These are phyloP conservation scores for Phytophthora agathidicida DNA, from an alignment of 352 stramenopile genomes.

Conservation along the genomic window DNA sequence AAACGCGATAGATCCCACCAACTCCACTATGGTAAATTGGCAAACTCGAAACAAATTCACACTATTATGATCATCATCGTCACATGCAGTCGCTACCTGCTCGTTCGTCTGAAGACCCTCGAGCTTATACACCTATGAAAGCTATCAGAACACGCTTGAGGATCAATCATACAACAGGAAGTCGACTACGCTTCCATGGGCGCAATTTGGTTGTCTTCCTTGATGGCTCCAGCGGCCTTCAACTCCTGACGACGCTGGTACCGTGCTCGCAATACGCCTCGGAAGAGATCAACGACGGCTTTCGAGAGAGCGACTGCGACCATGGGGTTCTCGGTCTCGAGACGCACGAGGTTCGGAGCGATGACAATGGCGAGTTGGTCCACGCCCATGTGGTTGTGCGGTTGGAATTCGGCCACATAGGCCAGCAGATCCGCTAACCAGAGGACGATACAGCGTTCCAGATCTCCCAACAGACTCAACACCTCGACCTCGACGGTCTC, in stretches of 20 bases:
- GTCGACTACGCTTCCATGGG: conserved; percentile 19
- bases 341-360: conserved; percentile 87
- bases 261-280: conserved; percentile 51
- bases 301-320: conserved; percentile 87
- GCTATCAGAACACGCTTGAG: conserved; percentile 18
- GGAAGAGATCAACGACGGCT: conserved; percentile 82
- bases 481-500: conserved; percentile 49
- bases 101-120: conserved; percentile 3
- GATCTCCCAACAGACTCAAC: conserved; percentile 47
- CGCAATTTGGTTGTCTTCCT: conserved; percentile 5
- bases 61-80: conserved; percentile 37
- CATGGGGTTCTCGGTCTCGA: conserved; percentile 87
- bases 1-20: conserved; percentile 3
- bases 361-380: conserved; percentile 92
- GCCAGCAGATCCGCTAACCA: conserved; percentile 88
- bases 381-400: conserved; percentile 89
- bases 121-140: conserved; percentile 32
- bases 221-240: conserved; percentile 7
- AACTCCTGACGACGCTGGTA: conserved; percentile 34
- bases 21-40: background rate
- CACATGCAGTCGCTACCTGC: conserved; percentile 13
- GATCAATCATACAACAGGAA: conserved; percentile 25
- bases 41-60: conserved; percentile 28
- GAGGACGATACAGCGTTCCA: conserved; percentile 69
- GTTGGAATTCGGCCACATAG: conserved; percentile 71